These are phyloP conservation scores for Pichia eremophila DNA, from an alignment of 805 yeast species.

Conservation along the genomic window DNA sequence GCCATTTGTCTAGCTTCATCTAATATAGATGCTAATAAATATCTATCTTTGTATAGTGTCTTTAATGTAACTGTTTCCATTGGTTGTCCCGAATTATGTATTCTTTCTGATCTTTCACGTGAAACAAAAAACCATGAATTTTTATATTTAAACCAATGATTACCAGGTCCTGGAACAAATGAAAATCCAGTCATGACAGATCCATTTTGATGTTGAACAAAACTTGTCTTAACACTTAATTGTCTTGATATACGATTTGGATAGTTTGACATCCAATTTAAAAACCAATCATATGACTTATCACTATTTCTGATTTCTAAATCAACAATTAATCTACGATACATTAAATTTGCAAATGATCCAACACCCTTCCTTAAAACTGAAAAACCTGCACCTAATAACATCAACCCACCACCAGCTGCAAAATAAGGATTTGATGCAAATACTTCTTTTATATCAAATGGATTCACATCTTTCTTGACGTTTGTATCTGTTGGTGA, in stretches of 20 bases:
- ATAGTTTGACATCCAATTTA: slow-evolving; percentile 90
- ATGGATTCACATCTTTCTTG: background rate
- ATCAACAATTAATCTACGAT: slow-evolving; percentile 81
- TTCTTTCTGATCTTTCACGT: slow-evolving; percentile 82
- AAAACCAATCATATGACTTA: slow-evolving; percentile 88
- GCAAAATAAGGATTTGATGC: slow-evolving; percentile 83
- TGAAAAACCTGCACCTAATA: slow-evolving; percentile 84
- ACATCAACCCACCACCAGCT: slow-evolving; percentile 97
- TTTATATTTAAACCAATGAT: slow-evolving; percentile 74
- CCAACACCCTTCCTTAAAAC: slow-evolving; percentile 60
- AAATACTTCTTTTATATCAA: slow-evolving; percentile 30
- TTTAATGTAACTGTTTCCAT: slow-evolving; percentile 94
- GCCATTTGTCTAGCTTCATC: slow-evolving; percentile 83
- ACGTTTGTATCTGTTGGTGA: background rate
- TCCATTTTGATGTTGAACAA: slow-evolving; percentile 85
- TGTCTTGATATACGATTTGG: slow-evolving; percentile 73
- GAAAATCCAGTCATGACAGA: slow-evolving; percentile 79
- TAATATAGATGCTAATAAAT: slow-evolving; percentile 53
- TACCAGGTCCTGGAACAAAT: slow-evolving; percentile 96
- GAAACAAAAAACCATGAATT: slow-evolving; percentile 85
- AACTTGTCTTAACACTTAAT: slow-evolving; percentile 81
- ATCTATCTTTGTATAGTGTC: slow-evolving; percentile 75
- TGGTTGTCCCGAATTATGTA: slow-evolving; percentile 88
- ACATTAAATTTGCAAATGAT: slow-evolving; percentile 55
- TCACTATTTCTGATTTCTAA: slow-evolving; percentile 90